These are phyloP conservation scores for Fusarium begoniae DNA, from an alignment of 2,329 filamentous ascomycete genomes.

Conservation along the genomic window DNA sequence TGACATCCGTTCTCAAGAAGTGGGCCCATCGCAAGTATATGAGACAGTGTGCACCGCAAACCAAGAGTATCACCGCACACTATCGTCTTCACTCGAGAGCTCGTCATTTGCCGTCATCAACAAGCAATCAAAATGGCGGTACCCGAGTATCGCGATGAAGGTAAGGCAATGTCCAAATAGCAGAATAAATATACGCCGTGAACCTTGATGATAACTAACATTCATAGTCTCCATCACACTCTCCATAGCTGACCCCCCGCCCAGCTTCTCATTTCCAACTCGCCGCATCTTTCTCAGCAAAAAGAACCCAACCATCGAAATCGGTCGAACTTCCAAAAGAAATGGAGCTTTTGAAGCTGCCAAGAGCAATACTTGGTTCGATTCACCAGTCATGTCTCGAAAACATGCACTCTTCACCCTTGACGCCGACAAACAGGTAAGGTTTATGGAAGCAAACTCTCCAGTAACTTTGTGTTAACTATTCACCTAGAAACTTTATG, in stretches of 20 bases:
- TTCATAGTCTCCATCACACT: constrained; percentile 46
- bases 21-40: neutral
- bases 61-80: constrained; percentile 2
- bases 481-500: constrained; percentile 51
- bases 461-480: constrained; percentile 27
- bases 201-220: constrained; percentile 17
- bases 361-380: constrained; percentile 71
- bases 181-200: neutral
- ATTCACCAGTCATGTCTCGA: constrained; percentile 77
- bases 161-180: constrained; percentile 11
- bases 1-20: constrained; percentile 19
- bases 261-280: constrained; percentile 34
- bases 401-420: constrained; percentile 67
- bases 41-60: neutral
- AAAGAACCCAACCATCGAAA: constrained; percentile 42
- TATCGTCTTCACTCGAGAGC: neutral
- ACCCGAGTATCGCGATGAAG: constrained; percentile 41
- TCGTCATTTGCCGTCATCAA: neutral
- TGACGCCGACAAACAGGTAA: constrained; percentile 56
- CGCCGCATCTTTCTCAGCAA: constrained; percentile 47
- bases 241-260: constrained; percentile 33
- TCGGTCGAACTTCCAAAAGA: constrained; percentile 58
- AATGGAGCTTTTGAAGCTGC: constrained; percentile 46
- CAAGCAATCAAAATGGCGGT: constrained; percentile 29
- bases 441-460: constrained; percentile 18